Percentiles rank a stretch among this genome's conserved stretches.
phyloP scores from a whole-genome alignment of 2,329 filamentous ascomycete genomes.

The Balansia obtecta region DNA sequence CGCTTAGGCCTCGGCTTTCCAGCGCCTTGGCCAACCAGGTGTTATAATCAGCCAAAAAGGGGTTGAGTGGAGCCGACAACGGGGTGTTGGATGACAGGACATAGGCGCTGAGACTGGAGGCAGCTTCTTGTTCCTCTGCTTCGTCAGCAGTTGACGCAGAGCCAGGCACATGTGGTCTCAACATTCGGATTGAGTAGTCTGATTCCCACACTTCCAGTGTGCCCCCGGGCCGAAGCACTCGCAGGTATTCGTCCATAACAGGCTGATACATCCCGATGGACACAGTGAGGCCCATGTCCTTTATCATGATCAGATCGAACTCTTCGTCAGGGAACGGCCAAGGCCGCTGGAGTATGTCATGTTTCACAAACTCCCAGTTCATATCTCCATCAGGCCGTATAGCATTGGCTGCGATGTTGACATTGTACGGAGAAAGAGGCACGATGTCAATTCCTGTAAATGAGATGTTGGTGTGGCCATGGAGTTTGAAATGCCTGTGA shows the following conservation, averaged over 20 bases:
- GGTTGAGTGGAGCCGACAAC: conserved; percentile 68
- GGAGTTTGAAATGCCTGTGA: conserved; percentile 61
- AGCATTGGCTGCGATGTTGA: conserved; percentile 17
- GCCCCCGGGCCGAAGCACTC: conserved; percentile 66
- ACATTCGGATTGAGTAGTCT: conserved; percentile 71
- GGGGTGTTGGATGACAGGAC: conserved; percentile 72
- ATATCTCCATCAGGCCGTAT: conserved; percentile 56
- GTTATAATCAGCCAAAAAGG: conserved; percentile 74
- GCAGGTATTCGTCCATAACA: conserved; percentile 59
- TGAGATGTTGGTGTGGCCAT: conserved; percentile 55
- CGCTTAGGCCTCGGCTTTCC: conserved; percentile 54
- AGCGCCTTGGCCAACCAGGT: conserved; percentile 67
- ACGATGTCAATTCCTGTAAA: conserved; percentile 80
- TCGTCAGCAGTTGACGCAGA: conserved; percentile 22
- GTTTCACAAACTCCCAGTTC: conserved; percentile 79
- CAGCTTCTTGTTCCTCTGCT: conserved; percentile 48
- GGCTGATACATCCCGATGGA: conserved; percentile 44
- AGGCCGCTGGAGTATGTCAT: conserved; percentile 65
- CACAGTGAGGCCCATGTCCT: conserved; percentile 62
- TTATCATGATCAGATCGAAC: conserved; percentile 82
- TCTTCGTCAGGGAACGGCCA: conserved; percentile 69
- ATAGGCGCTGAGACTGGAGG: conserved; percentile 65
- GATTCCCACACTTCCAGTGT: conserved; percentile 82
- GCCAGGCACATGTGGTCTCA: conserved; percentile 62
- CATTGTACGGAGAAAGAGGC: conserved; percentile 43